Evolutionary conservation across 116 monocot species (phyloP).

Genomic region (Iris pallida): DNA sequence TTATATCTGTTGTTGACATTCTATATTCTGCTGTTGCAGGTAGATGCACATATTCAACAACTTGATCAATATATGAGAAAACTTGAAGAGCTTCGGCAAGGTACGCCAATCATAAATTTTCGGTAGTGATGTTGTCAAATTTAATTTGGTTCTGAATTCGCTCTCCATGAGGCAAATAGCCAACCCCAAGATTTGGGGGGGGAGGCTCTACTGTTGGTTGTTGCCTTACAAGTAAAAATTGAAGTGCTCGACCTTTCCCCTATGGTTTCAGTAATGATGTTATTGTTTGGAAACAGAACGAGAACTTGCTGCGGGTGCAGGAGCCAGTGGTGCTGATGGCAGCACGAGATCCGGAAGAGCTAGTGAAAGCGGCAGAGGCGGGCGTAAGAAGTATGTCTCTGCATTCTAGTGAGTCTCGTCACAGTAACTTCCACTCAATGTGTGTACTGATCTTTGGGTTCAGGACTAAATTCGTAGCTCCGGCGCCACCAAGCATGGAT

Average conservation of each 20-base stretch:
- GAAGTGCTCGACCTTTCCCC: not conserved
- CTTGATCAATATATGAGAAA: conserved; percentile 88
- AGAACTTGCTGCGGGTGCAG: conserved; percentile 29
- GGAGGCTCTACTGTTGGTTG: too few species aligned
- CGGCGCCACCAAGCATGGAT: conserved; percentile 44
- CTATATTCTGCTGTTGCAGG: conserved; percentile 23
- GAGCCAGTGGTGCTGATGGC: conserved; percentile 17
- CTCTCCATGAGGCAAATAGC: too few species aligned
- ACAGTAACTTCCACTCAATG: too few species aligned
- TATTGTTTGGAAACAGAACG: conserved; percentile 27
- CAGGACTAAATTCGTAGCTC: conserved; percentile 2
- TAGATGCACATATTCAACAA: conserved; percentile 83
- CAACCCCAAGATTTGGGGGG: too few species aligned
- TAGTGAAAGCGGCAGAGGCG: conserved; percentile 60
- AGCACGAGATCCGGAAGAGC: conserved; percentile 44
- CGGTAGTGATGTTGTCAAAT: too few species aligned
- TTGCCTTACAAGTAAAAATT: too few species aligned
- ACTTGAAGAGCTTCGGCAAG: conserved; percentile 66
- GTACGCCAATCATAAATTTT: conserved; percentile 10
- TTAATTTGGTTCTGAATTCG: too few species aligned
- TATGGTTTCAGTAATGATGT: not conserved
- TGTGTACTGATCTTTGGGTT: not conserved
- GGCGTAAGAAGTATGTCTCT: conserved; percentile 74
- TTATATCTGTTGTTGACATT: not conserved
- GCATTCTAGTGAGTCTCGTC: not conserved